Percentiles rank a stretch among this genome's conserved stretches.
Evolutionary conservation across 306 rosid species (phyloP).

Genomic region (Alnus glutinosa): DNA sequence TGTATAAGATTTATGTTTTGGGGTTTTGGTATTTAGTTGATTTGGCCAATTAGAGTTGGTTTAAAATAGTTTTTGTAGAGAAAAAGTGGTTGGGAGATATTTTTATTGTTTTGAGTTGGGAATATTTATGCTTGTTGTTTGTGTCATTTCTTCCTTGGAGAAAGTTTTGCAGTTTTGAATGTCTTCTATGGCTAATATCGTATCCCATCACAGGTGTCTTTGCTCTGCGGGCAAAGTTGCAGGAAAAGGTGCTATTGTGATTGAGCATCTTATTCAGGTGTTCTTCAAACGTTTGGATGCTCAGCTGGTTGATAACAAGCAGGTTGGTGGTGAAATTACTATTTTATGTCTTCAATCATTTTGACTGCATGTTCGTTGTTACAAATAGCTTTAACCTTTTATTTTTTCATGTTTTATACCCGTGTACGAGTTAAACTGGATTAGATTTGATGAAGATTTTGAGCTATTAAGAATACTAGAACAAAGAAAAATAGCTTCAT

Average conservation of each 20-base stretch:
- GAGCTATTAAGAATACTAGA: background rate
- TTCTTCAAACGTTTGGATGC: conserved; percentile 82
- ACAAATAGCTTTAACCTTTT: background rate
- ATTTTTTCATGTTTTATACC: background rate
- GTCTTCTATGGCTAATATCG: conserved; percentile 22
- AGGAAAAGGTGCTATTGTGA: conserved; percentile 75
- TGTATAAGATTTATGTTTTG: background rate
- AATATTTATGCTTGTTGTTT: background rate
- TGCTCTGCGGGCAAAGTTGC: conserved; percentile 81
- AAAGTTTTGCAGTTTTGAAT: background rate
- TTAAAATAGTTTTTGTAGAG: background rate
- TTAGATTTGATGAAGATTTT: conserved; percentile 4
- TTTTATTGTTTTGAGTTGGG: background rate
- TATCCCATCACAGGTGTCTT: conserved; percentile 65
- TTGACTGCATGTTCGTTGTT: background rate
- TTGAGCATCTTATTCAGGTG: conserved; percentile 79
- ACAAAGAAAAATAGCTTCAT: background rate
- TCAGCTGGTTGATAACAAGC: conserved; percentile 69
- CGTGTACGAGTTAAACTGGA: background rate
- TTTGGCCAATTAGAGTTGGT: background rate
- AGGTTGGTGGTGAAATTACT: conserved; percentile 51
- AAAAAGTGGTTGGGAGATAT: background rate
- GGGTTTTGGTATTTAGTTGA: background rate
- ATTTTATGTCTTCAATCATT: background rate
- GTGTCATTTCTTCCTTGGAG: conserved; percentile 9